A percentile compares a stretch with the other conserved stretches of the same genome.
Conservation (phyloP, 805 yeast species). For the Saturnispora sekii region DNA sequence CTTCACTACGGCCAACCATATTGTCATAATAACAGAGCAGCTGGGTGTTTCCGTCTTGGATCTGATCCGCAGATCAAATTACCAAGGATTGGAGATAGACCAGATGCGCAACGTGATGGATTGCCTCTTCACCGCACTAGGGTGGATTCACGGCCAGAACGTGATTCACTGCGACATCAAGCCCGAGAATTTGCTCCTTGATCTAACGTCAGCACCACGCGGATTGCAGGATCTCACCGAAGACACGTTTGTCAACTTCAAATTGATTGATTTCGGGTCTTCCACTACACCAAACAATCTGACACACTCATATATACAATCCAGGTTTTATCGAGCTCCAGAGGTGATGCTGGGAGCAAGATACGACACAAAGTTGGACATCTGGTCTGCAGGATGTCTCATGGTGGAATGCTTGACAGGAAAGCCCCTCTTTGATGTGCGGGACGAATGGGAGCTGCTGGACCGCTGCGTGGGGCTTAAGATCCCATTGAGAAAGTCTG, state of each 20-base stretch:
- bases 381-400: slow-evolving; percentile 96
- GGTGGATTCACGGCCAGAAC: slow-evolving; percentile 43
- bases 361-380: slow-evolving; percentile 43
- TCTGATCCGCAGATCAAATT: slow-evolving; percentile 38
- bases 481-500: neutral
- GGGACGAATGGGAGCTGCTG: slow-evolving; percentile 39
- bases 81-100: slow-evolving; percentile 37
- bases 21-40: slow-evolving; percentile 71
- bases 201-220: slow-evolving; percentile 14
- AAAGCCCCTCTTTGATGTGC: slow-evolving; percentile 38
- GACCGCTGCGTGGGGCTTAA: slow-evolving; percentile 25
- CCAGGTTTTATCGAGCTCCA: slow-evolving; percentile 72
- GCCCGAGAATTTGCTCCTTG: slow-evolving; percentile 61
- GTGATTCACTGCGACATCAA: slow-evolving; percentile 80
- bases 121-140: slow-evolving; percentile 51
- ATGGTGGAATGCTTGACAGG: slow-evolving; percentile 75
- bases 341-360: slow-evolving; percentile 63
- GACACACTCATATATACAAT: slow-evolving; percentile 43
- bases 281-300: slow-evolving; percentile 39
- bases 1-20: slow-evolving; percentile 71
- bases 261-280: slow-evolving; percentile 76
- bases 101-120: slow-evolving; percentile 36
- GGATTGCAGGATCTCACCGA: slow-evolving; percentile 8
- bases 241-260: slow-evolving; percentile 26
- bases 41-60: slow-evolving; percentile 61